Evolutionary conservation across 306 rosid genomes (phyloP).

Genomic region (Luffa acutangula): DNA sequence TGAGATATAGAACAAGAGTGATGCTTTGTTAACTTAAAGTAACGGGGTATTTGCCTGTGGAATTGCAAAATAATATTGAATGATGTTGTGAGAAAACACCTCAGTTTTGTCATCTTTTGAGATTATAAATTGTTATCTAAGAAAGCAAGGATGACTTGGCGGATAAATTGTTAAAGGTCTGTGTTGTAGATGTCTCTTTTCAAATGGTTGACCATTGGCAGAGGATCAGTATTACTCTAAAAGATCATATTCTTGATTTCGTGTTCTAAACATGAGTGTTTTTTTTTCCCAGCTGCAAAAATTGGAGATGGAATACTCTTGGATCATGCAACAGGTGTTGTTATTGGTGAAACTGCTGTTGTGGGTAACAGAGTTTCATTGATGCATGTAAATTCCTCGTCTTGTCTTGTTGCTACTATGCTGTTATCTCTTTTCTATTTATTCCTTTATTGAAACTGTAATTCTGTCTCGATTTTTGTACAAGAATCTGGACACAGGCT

Average conservation of each 20-base stretch:
- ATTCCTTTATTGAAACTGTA: not conserved
- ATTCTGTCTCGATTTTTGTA: not conserved
- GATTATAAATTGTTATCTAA: not conserved
- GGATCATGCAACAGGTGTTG: constrained; percentile 94
- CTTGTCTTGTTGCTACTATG: not conserved
- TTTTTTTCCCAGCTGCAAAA: constrained; percentile 52
- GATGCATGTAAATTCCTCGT: constrained; percentile 66
- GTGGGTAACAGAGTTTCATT: constrained; percentile 89
- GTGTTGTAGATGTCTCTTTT: constrained; percentile 9
- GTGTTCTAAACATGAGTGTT: not conserved
- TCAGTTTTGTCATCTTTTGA: not conserved
- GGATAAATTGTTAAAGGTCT: not conserved
- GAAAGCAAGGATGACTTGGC: not conserved
- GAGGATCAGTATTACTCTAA: not conserved
- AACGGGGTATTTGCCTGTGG: not conserved
- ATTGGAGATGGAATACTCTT: constrained; percentile 93
- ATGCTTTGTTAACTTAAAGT: not conserved
- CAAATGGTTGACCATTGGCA: constrained; percentile 10
- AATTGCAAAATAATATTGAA: not conserved
- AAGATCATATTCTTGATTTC: not conserved
- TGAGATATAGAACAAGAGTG: not conserved
- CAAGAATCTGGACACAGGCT: not conserved
- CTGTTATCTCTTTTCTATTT: not conserved
- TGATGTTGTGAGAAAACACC: not conserved
- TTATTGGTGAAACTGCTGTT: constrained; percentile 94